Evolutionary conservation across 257 asterid genomes (phyloP), one percentile per base, ranked within the genome.

Genomic region (Osmanthus fragrans): DNA sequence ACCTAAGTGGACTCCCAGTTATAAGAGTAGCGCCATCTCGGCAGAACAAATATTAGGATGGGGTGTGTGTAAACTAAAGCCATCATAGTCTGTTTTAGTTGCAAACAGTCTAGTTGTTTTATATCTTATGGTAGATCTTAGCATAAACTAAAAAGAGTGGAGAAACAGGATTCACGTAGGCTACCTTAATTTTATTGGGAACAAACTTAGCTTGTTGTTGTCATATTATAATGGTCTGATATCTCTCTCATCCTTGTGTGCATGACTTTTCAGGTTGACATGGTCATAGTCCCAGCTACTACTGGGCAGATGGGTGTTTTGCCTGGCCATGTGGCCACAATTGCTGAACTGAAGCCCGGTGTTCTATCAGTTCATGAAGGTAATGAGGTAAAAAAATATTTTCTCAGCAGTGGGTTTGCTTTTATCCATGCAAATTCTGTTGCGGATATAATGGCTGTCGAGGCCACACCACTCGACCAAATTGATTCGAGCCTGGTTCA

Each of bases 251-350:
- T 40, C 3, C 10, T 1, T 69, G 3, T 73, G 25, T 49, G 8
- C 49, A 18, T 10, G 1, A 40, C 34, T 72, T 73, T 82, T 21
- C 87, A 93, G 98, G 98, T 93, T 78, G 98, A 93, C 84, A 91
- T 91, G 98, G 98, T 88, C 74, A 91, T 90, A 56, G 76, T 93
- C 51, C 97, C 98, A 15, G 96, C 98, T 73, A 80, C 90, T 49
- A 90, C 93, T 0, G 97, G 98, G 79, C 97, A 91, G 76, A 93
- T 93, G 98, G 97, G 96, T 90, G 94, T 93, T 76, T 85, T 93
- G 84, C 97, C 98, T 0, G 94, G 96, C 70, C 98, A 93, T 40
- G 98, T 93, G 36, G 86, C 98, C 10, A 90, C 98, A n/a, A 90
- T 93, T 78, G 96, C 97, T 5, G 98, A 91, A 89, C 87, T 93